Percentiles rank a stretch among this genome's conserved stretches.
Conservation (phyloP, 805 yeast genomes). For the Candida khao-thaluensis region DNA sequence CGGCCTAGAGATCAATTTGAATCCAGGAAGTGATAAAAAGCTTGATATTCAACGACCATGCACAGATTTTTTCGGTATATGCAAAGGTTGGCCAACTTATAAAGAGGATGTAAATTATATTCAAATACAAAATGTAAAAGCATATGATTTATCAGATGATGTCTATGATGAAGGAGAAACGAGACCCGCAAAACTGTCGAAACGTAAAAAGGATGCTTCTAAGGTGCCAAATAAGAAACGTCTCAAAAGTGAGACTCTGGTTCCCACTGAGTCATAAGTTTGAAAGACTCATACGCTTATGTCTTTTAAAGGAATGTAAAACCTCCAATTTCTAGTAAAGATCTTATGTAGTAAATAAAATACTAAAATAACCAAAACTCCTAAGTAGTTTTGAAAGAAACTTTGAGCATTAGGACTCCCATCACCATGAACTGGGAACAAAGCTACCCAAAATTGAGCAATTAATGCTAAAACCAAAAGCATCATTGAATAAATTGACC, state of each 20-base stretch:
- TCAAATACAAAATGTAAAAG: conserved; percentile 60
- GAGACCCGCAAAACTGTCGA: conserved; percentile 63
- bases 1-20: conserved; percentile 63
- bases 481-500: conserved; percentile 34
- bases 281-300: conserved; percentile 29
- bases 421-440: conserved; percentile 33
- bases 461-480: conserved; percentile 33
- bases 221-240: background rate
- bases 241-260: background rate
- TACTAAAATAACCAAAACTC: conserved; percentile 29
- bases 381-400: conserved; percentile 42
- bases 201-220: conserved; percentile 26
- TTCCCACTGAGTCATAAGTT: no score
- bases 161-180: conserved; percentile 74
- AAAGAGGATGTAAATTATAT: conserved; percentile 60
- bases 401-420: conserved; percentile 27
- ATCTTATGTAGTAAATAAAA: conserved; percentile 43
- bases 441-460: conserved; percentile 39
- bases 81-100: conserved; percentile 71
- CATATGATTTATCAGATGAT: conserved; percentile 79
- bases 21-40: conserved; percentile 25
- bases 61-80: conserved; percentile 77
- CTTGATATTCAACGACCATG: conserved; percentile 89
- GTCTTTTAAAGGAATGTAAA: conserved; percentile 29
- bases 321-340: conserved; percentile 31